A percentile compares a stretch with the other conserved stretches of the same genome.
These are phyloP conservation scores for Monosporascus ibericus DNA, from an alignment of 2,329 filamentous ascomycete genomes.

Conservation along the genomic window DNA sequence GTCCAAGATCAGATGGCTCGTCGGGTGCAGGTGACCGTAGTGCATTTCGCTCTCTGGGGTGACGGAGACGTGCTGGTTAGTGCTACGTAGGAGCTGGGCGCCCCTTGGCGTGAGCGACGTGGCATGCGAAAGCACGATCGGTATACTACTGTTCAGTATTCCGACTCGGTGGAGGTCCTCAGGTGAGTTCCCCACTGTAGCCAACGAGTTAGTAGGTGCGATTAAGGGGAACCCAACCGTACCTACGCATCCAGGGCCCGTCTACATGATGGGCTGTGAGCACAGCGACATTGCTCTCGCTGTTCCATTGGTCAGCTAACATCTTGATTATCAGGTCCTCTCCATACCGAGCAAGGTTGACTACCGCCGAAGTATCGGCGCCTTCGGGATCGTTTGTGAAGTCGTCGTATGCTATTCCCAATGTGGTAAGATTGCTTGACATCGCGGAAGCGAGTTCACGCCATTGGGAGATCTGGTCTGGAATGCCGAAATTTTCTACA, in stretches of 20 bases:
- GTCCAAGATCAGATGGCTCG: constrained; percentile 38
- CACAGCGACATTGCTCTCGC: no score
- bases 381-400: no score
- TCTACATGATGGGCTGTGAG: constrained; percentile 16
- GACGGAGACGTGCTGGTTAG: constrained; percentile 49
- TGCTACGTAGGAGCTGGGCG: constrained; percentile 35
- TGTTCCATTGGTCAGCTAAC: no score
- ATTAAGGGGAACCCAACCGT: neutral
- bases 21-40: constrained; percentile 46
- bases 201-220: neutral
- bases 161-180: constrained; percentile 29
- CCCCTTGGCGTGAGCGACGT: constrained; percentile 35
- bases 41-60: constrained; percentile 56
- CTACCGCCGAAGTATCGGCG: no score
- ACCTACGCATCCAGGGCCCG: constrained; percentile 32
- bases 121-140: constrained; percentile 48
- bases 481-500: constrained; percentile 24
- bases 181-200: constrained; percentile 30
- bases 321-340: no score
- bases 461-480: constrained; percentile 34
- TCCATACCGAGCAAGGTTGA: no score
- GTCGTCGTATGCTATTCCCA: no score
- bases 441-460: constrained; percentile 27
- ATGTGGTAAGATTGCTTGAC: constrained; percentile 23
- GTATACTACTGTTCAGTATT: constrained; percentile 36